These are phyloP conservation scores for Solanum chmielewskii DNA, from an alignment of 257 asterid species.

Conservation along the genomic window DNA sequence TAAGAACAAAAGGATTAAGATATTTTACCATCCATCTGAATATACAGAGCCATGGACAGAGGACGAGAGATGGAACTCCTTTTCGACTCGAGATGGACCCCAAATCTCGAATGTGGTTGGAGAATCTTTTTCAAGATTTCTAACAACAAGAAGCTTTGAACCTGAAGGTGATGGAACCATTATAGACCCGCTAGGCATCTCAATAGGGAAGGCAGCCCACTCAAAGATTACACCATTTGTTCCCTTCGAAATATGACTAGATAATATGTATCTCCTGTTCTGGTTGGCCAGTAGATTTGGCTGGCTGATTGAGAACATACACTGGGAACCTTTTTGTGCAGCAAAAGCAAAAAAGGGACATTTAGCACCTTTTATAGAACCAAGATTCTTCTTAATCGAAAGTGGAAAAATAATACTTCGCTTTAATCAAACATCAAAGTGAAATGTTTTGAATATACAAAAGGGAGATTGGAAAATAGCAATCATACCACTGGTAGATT, in stretches of 20 bases:
- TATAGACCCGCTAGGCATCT: slow-evolving; percentile 55
- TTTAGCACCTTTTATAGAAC: background rate
- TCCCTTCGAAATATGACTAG: slow-evolving; percentile 44
- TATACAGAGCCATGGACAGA: slow-evolving; percentile 78
- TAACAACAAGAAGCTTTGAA: slow-evolving; percentile 63
- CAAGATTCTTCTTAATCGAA: background rate
- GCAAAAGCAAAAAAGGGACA: background rate
- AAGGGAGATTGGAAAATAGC: background rate
- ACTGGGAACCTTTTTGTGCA: slow-evolving; percentile 50
- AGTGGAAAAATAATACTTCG: background rate
- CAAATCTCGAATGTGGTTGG: slow-evolving; percentile 79
- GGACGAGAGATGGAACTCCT: slow-evolving; percentile 54
- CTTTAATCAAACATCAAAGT: background rate
- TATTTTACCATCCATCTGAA: slow-evolving; percentile 79
- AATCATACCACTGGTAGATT: slow-evolving; percentile 43
- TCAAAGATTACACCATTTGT: slow-evolving; percentile 40
- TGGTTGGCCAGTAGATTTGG: slow-evolving; percentile 69
- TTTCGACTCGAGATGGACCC: slow-evolving; percentile 65
- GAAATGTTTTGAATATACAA: background rate
- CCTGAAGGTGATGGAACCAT: slow-evolving; percentile 93
- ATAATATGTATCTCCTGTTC: slow-evolving; percentile 52
- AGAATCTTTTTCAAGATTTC: slow-evolving; percentile 70
- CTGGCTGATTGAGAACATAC: slow-evolving; percentile 68
- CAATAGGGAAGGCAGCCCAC: slow-evolving; percentile 84
- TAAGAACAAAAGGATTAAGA: background rate